A percentile compares a stretch with the other conserved stretches of the same genome.
Conservation (phyloP, 73 alveolate genomes). For the Uronychia binucleata region DNA sequence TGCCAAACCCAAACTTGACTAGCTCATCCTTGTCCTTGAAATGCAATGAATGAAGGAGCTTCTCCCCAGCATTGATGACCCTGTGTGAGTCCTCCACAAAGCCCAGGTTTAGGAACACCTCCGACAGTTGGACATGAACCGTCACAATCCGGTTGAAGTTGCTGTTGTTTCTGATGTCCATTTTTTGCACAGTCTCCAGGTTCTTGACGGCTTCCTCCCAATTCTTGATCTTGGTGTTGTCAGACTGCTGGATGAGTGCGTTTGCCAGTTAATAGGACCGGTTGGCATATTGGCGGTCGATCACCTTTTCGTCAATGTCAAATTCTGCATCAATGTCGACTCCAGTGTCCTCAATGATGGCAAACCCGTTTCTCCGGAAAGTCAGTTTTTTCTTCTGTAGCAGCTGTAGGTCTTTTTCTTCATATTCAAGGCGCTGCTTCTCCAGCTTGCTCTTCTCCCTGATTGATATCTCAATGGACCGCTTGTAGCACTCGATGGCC, state of each 20-base stretch:
- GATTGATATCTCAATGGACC: constrained; percentile 6
- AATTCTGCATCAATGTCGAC: not conserved
- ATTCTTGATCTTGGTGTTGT: not conserved
- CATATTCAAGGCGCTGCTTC: constrained; percentile 1
- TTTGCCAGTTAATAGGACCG: not conserved
- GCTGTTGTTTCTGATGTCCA: not conserved
- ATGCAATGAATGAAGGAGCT: not conserved
- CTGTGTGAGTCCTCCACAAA: not conserved
- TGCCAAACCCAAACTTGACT: not conserved
- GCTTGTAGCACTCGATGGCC: constrained; percentile 1
- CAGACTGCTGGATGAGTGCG: not conserved
- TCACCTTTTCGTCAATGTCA: not conserved
- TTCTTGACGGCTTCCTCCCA: not conserved
- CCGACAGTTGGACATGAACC: not conserved
- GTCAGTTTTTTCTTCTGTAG: not conserved
- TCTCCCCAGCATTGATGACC: not conserved
- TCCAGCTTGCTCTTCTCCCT: not conserved
- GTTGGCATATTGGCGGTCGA: not conserved
- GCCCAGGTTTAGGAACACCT: not conserved
- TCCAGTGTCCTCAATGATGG: not conserved
- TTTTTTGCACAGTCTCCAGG: not conserved
- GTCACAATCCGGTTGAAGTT: not conserved
- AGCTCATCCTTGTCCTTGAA: not conserved
- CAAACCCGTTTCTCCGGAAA: not conserved
- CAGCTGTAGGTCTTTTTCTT: not conserved